Evolutionary conservation across 768 basidiomycete species (phyloP).

Genomic region (Boletus rubroflammeus): DNA sequence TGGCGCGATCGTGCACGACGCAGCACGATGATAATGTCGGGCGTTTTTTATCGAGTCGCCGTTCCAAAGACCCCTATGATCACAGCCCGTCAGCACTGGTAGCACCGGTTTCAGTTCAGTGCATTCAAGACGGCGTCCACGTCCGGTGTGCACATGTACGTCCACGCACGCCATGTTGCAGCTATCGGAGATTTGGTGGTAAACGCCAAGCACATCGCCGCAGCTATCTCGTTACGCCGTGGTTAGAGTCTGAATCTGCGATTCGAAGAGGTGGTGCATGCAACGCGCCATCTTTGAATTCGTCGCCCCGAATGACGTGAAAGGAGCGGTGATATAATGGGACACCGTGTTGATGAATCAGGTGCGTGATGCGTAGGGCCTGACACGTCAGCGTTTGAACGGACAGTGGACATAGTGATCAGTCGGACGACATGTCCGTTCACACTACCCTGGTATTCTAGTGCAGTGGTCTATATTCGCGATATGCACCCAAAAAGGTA

Average conservation of each 20-base stretch:
- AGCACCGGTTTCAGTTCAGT: background rate
- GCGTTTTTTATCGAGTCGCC: slow-evolving; percentile 4
- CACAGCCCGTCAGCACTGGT: background rate
- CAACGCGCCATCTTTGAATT: background rate
- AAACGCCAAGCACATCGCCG: background rate
- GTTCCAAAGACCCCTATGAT: slow-evolving; percentile 1
- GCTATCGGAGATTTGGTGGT: background rate
- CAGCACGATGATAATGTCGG: background rate
- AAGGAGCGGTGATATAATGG: background rate
- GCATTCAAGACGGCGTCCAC: background rate
- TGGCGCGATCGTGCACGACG: slow-evolving; percentile 3
- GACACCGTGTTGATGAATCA: background rate
- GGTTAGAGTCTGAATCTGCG: background rate
- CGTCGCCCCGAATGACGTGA: background rate
- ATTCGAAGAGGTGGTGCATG: background rate
- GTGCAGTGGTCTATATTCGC: background rate
- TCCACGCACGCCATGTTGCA: background rate
- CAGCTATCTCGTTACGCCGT: background rate
- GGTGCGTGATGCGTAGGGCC: background rate
- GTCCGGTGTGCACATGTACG: background rate
- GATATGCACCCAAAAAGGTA: background rate
- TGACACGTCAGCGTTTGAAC: background rate
- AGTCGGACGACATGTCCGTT: background rate
- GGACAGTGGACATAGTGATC: background rate
- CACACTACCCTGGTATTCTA: background rate